These are phyloP conservation scores for Globisporangium yorkense DNA, from an alignment of 352 stramenopile species.

Conservation along the genomic window DNA sequence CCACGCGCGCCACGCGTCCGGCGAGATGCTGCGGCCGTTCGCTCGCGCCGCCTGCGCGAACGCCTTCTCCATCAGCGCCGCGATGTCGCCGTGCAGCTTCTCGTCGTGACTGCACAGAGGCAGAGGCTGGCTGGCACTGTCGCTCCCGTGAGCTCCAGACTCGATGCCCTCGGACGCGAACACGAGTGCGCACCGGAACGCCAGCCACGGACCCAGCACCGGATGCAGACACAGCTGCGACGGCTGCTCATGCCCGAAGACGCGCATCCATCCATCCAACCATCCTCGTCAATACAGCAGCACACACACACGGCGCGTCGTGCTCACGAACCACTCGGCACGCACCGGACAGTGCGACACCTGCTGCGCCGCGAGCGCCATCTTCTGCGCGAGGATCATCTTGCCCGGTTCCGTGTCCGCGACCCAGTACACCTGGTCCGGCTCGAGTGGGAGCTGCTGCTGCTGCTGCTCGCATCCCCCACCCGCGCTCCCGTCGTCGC, in stretches of 20 bases:
- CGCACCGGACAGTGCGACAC: constrained; percentile 43
- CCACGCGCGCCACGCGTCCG: constrained; percentile 52
- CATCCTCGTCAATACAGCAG: neutral
- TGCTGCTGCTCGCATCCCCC: constrained; percentile 7
- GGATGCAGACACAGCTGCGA: constrained; percentile 66
- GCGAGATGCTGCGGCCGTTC: constrained; percentile 19
- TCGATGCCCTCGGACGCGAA: constrained; percentile 30
- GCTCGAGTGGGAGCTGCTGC: constrained; percentile 1
- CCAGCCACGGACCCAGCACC: constrained; percentile 56
- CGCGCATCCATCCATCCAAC: neutral
- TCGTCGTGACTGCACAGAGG: constrained; percentile 34
- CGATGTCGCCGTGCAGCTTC: constrained; percentile 28
- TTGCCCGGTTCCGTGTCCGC: constrained; percentile 56
- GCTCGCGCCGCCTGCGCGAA: constrained; percentile 37
- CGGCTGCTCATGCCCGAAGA: constrained; percentile 16
- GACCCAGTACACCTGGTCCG: constrained; percentile 52
- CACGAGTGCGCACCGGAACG: constrained; percentile 57
- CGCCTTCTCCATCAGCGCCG: constrained; percentile 36
- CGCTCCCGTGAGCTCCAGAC: constrained; percentile 1
- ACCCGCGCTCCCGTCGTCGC: neutral
- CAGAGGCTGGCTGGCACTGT: constrained; percentile 11
- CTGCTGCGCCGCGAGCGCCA: constrained; percentile 43
- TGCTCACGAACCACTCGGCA: neutral
- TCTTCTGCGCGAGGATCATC: constrained; percentile 71
- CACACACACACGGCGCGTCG: neutral